Evolutionary conservation across 768 basidiomycete genomes (phyloP), one percentile per base, ranked within the genome.

Genomic region (Galerina marginata): DNA sequence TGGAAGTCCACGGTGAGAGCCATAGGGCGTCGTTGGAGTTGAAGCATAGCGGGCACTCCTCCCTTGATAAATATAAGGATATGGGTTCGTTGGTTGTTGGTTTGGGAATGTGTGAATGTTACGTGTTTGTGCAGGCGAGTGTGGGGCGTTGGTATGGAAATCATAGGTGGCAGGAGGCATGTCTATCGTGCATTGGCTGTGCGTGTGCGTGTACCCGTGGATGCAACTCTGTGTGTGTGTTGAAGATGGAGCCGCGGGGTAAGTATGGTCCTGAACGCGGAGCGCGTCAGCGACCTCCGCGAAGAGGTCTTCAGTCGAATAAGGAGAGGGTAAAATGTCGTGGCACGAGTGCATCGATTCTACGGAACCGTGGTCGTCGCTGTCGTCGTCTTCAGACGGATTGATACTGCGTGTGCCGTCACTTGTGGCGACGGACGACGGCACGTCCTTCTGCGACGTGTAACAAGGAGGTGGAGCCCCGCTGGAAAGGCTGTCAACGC

Each of bases 291-390:
- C 12, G 9, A 38, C 6, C 7, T 37, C 56, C 6, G 38, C 42
- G 37, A 54, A 45, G 6, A 64, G 56, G 15, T 64, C 59, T 43
- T 64, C 63, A 12, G 56, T 52, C 2, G 63, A 64, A 47, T 64
- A 61, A 20, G 63, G 63, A 4, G 63, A 64, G 10, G 59, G 59
- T n/a, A 64, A 40, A 23, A 57, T 37, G 7, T 59, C 39, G 3
- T 37, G 37, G 40, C 46, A 60, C 14, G 54, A 55, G n/a, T 52
- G 57, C 49, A 56, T 52, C 6, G 53, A 56, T 6, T 33, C 29
- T 4, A 25, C 37, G 1, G 23, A 33, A 3, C 20, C 39, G 9
- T 42, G 6, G 16, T 50, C 49, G 20, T 38, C 51, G 16, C 52
- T 49, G 40, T 59, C 57, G 12, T 56, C 47, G 16, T 46, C 46